Percentiles rank a stretch among this genome's conserved stretches.
Conservation (phyloP, 768 basidiomycete genomes). For the Vishniacozyma victoriae region DNA sequence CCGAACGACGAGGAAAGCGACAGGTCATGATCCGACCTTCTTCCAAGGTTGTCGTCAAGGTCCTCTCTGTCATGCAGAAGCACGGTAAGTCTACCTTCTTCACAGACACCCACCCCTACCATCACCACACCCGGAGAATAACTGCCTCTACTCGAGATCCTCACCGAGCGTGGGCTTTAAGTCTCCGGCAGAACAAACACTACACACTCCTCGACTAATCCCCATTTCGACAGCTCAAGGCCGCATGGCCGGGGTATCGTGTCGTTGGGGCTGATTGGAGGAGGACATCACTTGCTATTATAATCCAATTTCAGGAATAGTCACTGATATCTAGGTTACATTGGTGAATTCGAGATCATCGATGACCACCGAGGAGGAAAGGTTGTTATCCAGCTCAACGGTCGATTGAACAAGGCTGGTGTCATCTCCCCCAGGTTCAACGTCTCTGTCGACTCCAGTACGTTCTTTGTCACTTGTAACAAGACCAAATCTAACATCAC, state of each 20-base stretch:
- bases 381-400: slow-evolving; percentile 93
- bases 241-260: slow-evolving; percentile 27
- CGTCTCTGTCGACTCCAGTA: slow-evolving; percentile 84
- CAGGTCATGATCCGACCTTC: slow-evolving; percentile 97
- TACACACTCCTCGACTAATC: slow-evolving; percentile 11
- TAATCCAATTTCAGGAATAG: too few relatives aligned
- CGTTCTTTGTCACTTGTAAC: slow-evolving; percentile 36
- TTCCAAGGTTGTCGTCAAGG: slow-evolving; percentile 96
- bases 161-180: slow-evolving; percentile 49
- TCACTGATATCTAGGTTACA: slow-evolving; percentile 65
- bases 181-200: slow-evolving; percentile 44
- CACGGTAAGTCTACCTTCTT: slow-evolving; percentile 65
- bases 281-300: slow-evolving; percentile 19
- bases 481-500: neutral
- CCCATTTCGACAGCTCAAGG: slow-evolving; percentile 21
- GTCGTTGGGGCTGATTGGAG: slow-evolving; percentile 19
- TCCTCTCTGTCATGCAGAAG: slow-evolving; percentile 96
- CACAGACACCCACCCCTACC: neutral
- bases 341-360: slow-evolving; percentile 96
- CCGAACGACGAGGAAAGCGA: slow-evolving; percentile 98
- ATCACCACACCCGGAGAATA: slow-evolving; percentile 40
- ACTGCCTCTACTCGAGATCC: slow-evolving; percentile 45
- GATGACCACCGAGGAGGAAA: slow-evolving; percentile 98
- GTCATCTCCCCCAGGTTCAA: slow-evolving; percentile 99
- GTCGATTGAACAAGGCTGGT: slow-evolving; percentile 97